Percentiles rank a stretch among this genome's conserved stretches.
These are phyloP conservation scores for Barnettozyma populi DNA, from an alignment of 805 yeast species.

Conservation along the genomic window DNA sequence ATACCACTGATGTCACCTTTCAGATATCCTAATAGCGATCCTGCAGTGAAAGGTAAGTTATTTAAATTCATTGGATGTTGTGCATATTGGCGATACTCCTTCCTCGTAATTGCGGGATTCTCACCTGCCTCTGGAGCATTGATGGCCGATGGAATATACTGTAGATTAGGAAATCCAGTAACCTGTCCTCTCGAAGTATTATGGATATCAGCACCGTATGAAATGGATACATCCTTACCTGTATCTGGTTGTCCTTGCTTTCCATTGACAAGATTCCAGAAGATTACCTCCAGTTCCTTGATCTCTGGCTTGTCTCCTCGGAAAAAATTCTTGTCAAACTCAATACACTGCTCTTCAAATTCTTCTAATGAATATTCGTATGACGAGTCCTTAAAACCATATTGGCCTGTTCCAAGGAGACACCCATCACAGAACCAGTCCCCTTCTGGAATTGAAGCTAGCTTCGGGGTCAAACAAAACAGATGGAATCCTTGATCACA, in stretches of 20 bases:
- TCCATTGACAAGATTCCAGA: constrained; percentile 56
- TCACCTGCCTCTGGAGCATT: not conserved
- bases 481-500: constrained; percentile 69
- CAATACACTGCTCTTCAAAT: constrained; percentile 51
- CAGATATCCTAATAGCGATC: constrained; percentile 64
- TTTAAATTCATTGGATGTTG: constrained; percentile 73
- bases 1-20: constrained; percentile 77
- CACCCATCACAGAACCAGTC: constrained; percentile 83
- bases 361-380: constrained; percentile 49
- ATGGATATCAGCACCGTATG: constrained; percentile 82
- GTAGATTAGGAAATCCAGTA: constrained; percentile 66
- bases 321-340: constrained; percentile 43
- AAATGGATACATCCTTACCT: not conserved
- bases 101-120: constrained; percentile 10
- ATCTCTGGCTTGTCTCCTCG: constrained; percentile 30
- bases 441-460: constrained; percentile 46
- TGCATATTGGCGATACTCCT: constrained; percentile 33
- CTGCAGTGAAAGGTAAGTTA: constrained; percentile 61
- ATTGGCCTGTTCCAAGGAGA: constrained; percentile 80
- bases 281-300: constrained; percentile 50
- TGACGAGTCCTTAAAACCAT: constrained; percentile 75
- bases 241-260: constrained; percentile 46
- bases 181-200: constrained; percentile 57
- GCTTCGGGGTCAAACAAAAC: constrained; percentile 57
- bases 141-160: constrained; percentile 26